Evolutionary conservation across 2,329 filamentous ascomycete genomes (phyloP), one percentile per base, ranked within the genome.

Genomic region (Ramularia collo-cygni): DNA sequence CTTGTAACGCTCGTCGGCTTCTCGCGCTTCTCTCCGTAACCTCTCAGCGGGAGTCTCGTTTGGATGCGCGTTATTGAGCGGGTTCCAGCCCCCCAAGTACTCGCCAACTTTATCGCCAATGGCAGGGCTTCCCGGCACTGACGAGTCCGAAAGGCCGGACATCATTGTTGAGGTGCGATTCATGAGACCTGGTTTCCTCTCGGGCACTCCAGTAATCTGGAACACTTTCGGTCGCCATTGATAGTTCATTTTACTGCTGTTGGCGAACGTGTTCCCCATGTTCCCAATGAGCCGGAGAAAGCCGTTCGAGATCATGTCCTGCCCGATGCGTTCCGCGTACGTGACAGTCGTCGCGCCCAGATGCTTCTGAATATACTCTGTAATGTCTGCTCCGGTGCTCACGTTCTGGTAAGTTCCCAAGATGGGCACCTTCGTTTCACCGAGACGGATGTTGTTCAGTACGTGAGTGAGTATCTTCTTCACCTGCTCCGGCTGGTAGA

Each of bases 191-290:
- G 75, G 72, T 70, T 89, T 93, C 74, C 87, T 95, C 63, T 95
- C 90, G 0, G 86, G 88, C 38, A 95, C 72, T 15, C 89, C 90
- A 17, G 87, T 81, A 41, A 92, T 63, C 59, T 93, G 81, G 68
- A 96, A 98, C 4, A 85, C 83, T 67, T 87, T 93, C 6, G 89
- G 79, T 39, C 87, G 83, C 92, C 92, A 98, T 64, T 98, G 92
- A 63, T 98, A 98, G 61, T 85, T 90, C 79, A 96, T 84, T 65
- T 84, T 87, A 50, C 89, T 95, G 71, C 89, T 96, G 67, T 98
- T 98, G 54, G 90, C 89, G 61, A 98, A 98, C 1, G 83, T 86
- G 66, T 78, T 96, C 45, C 92, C 92, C 38, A 98, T 89, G 56
- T 92, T 95, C 50, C 92, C 92, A 46, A 98, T 79, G 38, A 98